Percentiles rank a stretch among this genome's conserved stretches.
Evolutionary conservation across 164 flowering plant genomes (phyloP).

Genomic region (Vitis rotundifolia): DNA sequence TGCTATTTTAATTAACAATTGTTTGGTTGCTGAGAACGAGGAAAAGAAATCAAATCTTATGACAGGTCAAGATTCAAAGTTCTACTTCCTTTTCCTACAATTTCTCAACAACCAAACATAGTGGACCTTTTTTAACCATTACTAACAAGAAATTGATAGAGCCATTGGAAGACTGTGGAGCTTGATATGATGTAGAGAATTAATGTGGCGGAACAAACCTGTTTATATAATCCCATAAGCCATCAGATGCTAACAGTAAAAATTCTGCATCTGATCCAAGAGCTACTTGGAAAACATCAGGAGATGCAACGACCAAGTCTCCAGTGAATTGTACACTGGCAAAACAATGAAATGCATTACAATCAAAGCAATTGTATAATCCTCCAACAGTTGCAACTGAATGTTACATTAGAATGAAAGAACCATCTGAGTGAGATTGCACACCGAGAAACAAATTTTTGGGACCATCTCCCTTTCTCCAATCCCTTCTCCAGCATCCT

Average conservation of each 20-base stretch:
- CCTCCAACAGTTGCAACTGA: background rate
- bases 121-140: too few species aligned
- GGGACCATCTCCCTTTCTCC: constrained; percentile 78
- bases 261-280: constrained; percentile 85
- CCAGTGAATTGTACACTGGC: constrained; percentile 64
- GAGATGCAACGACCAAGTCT: constrained; percentile 77
- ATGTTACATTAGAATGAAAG: background rate
- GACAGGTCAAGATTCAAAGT: too few species aligned
- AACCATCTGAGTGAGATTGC: constrained; percentile 1
- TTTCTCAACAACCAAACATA: too few species aligned
- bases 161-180: too few species aligned
- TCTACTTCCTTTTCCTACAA: too few species aligned
- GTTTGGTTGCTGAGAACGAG: too few species aligned
- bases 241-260: constrained; percentile 87
- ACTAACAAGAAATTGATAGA: too few species aligned
- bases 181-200: too few species aligned
- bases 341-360: constrained; percentile 6
- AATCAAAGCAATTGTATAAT: constrained; percentile 7
- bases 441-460: constrained; percentile 86
- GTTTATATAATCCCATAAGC: constrained; percentile 95
- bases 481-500: constrained; percentile 93
- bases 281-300: constrained; percentile 64
- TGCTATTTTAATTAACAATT: too few species aligned
- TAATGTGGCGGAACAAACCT: constrained; percentile 43
- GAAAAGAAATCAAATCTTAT: too few species aligned